phyloP scores from a whole-genome alignment of 345 rosid species.

The Gossypium raimondii region DNA sequence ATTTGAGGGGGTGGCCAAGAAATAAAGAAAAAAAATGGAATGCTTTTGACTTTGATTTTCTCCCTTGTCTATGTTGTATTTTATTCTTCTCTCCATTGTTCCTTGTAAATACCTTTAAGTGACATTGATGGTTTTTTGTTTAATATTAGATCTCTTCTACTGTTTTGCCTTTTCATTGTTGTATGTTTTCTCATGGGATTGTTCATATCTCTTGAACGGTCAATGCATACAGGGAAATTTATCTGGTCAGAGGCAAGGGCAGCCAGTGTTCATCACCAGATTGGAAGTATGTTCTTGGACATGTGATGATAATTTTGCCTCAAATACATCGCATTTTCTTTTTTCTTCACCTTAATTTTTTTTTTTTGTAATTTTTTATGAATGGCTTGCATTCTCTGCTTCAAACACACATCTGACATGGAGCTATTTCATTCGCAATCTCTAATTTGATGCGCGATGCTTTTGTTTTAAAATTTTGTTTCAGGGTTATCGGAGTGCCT shows the following conservation, averaged over 20 bases:
- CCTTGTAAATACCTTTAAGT: not conserved
- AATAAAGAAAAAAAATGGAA: not conserved
- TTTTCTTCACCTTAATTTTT: not conserved
- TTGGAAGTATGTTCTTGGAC: conserved; percentile 60
- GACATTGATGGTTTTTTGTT: not conserved
- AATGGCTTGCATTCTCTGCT: conserved; percentile 8
- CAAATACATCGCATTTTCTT: not conserved
- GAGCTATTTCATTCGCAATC: not conserved
- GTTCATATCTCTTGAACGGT: conserved; percentile 5
- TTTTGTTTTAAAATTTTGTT: conserved; percentile 26
- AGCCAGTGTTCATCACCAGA: conserved; percentile 92
- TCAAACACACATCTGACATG: conserved; percentile 16
- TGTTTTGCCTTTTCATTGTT: not conserved
- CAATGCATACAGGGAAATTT: conserved; percentile 67
- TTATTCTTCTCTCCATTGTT: not conserved
- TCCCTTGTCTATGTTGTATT: not conserved
- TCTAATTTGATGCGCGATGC: conserved; percentile 8
- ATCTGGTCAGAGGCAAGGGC: conserved; percentile 94
- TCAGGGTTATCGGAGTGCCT: conserved; percentile 90
- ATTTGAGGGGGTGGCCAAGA: not conserved
- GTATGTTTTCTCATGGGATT: not conserved
- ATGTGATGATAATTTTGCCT: conserved; percentile 6
- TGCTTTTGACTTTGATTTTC: not conserved
- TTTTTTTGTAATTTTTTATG: not conserved
- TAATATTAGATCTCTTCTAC: not conserved